Conservation (phyloP, 345 rosid genomes). For the Corchorus capsularis region DNA sequence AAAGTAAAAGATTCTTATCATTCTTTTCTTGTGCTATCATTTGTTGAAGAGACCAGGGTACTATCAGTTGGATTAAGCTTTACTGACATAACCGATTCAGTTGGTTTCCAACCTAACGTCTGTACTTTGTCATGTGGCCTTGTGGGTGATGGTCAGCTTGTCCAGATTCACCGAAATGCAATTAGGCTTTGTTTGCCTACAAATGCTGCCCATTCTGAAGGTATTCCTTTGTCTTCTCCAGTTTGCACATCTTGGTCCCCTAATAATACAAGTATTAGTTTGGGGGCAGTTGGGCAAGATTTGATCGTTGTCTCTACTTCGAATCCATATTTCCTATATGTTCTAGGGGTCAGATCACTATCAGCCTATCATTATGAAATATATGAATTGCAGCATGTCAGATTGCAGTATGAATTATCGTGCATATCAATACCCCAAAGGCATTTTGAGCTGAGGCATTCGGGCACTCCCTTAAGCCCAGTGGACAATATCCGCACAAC, state of each 20-base stretch:
- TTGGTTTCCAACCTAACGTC: conserved; percentile 92
- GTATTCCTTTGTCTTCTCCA: conserved; percentile 68
- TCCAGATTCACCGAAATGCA: conserved; percentile 89
- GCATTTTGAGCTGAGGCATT: conserved; percentile 43
- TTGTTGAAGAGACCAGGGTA: conserved; percentile 97
- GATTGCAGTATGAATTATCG: conserved; percentile 79
- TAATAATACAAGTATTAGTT: conserved; percentile 65
- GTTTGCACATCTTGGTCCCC: conserved; percentile 85
- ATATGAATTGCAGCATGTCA: conserved; percentile 75
- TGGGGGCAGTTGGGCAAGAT: conserved; percentile 89
- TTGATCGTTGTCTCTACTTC: conserved; percentile 85
- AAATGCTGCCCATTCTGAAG: conserved; percentile 78
- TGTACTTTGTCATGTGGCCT: conserved; percentile 97
- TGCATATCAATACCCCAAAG: conserved; percentile 84
- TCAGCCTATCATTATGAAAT: conserved; percentile 63
- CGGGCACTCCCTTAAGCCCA: conserved; percentile 32
- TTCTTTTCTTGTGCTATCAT: conserved; percentile 92
- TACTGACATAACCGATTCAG: conserved; percentile 89
- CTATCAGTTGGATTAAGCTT: conserved; percentile 94
- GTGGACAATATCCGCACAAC: conserved; percentile 34
- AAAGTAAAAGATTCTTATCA: conserved; percentile 68
- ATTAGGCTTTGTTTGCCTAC: conserved; percentile 89
- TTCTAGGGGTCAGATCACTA: conserved; percentile 74
- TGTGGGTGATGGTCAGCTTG: conserved; percentile 73
- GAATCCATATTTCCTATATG: conserved; percentile 77